These are phyloP conservation scores for Botrytis pseudocinerea DNA, from an alignment of 2,329 filamentous ascomycete species.

Conservation along the genomic window DNA sequence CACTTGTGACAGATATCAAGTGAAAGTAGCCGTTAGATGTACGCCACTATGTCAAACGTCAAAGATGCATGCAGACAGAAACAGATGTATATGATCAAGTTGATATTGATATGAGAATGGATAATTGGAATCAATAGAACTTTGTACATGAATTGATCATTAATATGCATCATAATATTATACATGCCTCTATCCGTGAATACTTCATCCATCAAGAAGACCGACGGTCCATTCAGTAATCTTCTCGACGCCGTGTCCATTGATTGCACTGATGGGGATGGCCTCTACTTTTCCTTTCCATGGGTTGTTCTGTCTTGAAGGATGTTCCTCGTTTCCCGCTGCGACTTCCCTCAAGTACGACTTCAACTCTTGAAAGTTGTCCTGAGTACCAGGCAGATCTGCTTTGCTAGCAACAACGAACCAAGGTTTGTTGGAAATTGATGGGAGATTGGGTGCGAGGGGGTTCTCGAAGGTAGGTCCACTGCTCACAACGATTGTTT, in stretches of 20 bases:
- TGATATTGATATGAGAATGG: not conserved
- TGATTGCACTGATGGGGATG: constrained; percentile 87
- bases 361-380: constrained; percentile 71
- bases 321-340: constrained; percentile 65
- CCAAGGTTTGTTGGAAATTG: constrained; percentile 91
- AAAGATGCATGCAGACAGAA: constrained; percentile 19
- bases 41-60: constrained; percentile 20
- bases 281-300: constrained; percentile 65
- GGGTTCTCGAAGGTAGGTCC: constrained; percentile 35
- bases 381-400: constrained; percentile 75
- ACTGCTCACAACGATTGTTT: constrained; percentile 37
- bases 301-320: constrained; percentile 61
- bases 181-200: constrained; percentile 19
- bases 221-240: constrained; percentile 73
- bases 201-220: constrained; percentile 48
- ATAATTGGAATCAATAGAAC: not conserved
- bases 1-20: constrained; percentile 17
- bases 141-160: constrained; percentile 16
- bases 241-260: constrained; percentile 76
- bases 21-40: constrained; percentile 3
- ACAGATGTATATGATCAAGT: constrained; percentile 11
- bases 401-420: constrained; percentile 94
- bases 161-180: constrained; percentile 18
- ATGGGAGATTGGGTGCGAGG: constrained; percentile 32
- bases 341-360: constrained; percentile 69